Conservation (phyloP, 768 basidiomycete species). For the Russula olivacea region DNA sequence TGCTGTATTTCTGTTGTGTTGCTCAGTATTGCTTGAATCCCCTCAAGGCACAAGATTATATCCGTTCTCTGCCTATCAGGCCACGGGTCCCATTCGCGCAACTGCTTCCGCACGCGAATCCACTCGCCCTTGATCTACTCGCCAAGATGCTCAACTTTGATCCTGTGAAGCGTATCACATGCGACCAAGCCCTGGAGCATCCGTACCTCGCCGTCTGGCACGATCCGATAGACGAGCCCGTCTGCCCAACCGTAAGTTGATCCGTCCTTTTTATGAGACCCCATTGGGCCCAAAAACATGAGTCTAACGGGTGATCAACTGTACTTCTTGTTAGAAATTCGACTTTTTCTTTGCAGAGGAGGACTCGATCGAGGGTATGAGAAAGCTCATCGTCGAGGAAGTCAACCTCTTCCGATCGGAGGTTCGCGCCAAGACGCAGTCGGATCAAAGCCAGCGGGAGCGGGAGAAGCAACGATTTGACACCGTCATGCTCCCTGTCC, state of each 20-base stretch:
- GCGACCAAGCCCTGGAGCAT: slow-evolving; percentile 91
- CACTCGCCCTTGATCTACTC: slow-evolving; percentile 88
- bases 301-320: too few relatives aligned
- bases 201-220: slow-evolving; percentile 97
- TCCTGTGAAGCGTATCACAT: slow-evolving; percentile 91
- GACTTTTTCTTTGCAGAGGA: slow-evolving; percentile 97
- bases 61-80: slow-evolving; percentile 95
- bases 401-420: slow-evolving; percentile 84
- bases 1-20: not conserved
- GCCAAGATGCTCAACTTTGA: slow-evolving; percentile 92
- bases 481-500: too few relatives aligned
- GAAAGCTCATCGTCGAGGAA: slow-evolving; percentile 88
- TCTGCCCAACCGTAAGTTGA: slow-evolving; percentile 64
- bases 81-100: slow-evolving; percentile 88
- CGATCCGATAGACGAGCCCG: slow-evolving; percentile 90
- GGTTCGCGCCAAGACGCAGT: slow-evolving; percentile 70
- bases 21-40: slow-evolving; percentile 3
- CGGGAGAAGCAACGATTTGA: too few relatives aligned
- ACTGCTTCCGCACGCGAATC: slow-evolving; percentile 90
- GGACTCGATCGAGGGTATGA: slow-evolving; percentile 97
- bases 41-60: slow-evolving; percentile 91
- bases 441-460: slow-evolving; percentile 63
- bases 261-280: not conserved
- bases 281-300: too few relatives aligned
- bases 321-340: slow-evolving; percentile 61